phyloP scores from a whole-genome alignment of 495 filamentous ascomycete species.

The Xylaria palmicola region DNA sequence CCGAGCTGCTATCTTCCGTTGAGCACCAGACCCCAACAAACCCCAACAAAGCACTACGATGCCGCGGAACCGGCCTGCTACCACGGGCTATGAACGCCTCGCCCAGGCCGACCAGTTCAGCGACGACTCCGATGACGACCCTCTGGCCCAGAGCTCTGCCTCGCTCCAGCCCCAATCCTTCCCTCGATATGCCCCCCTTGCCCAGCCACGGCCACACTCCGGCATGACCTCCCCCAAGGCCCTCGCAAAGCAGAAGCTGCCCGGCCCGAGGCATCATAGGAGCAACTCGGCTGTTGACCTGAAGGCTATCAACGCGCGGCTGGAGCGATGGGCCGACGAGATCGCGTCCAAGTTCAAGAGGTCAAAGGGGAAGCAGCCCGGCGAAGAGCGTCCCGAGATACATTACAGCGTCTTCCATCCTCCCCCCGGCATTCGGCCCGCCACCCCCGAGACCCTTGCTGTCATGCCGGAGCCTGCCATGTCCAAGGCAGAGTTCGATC shows the following conservation, averaged over 20 bases:
- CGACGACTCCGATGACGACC: conserved; percentile 67
- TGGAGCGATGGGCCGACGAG: conserved; percentile 97
- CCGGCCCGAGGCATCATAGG: conserved; percentile 59
- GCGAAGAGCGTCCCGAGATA: conserved; percentile 87
- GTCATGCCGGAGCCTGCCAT: conserved; percentile 53
- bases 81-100: conserved; percentile 88
- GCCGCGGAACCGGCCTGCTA: conserved; percentile 61
- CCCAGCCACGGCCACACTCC: conserved; percentile 59
- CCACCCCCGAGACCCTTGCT: conserved; percentile 72
- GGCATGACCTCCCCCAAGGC: conserved; percentile 57
- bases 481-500: conserved; percentile 80
- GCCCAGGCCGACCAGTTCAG: conserved; percentile 86
- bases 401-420: conserved; percentile 95
- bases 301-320: conserved; percentile 94
- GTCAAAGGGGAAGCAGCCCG: conserved; percentile 64
- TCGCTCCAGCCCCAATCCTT: conserved; percentile 60
- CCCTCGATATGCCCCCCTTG: conserved; percentile 68
- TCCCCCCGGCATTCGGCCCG: conserved; percentile 77
- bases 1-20: not conserved
- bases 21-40: conserved; percentile 1
- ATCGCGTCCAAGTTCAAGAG: conserved; percentile 98
- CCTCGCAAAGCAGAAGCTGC: conserved; percentile 38
- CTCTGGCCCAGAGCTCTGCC: conserved; percentile 54
- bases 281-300: conserved; percentile 93
- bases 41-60: conserved; percentile 24